Evolutionary conservation across 257 asterid genomes (phyloP), one percentile per base, ranked within the genome.

Genomic region (Rehmannia glutinosa): DNA sequence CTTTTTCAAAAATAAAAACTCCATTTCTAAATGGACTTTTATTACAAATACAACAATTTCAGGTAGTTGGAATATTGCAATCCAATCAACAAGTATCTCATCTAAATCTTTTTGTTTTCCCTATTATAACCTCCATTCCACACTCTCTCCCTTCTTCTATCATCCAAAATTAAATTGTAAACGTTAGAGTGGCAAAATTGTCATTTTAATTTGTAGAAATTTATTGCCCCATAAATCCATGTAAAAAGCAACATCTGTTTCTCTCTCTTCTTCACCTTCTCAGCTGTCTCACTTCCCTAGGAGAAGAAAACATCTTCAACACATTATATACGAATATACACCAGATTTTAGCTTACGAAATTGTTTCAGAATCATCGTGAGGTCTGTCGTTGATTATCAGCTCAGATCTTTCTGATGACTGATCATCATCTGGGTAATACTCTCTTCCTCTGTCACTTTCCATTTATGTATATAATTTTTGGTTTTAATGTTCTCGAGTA

Each of bases 351-450:
- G 1, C 17, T 3, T 28, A 17, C 16, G 35, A 12, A 24, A 51
- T 25, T 15, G 65, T 36, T 45, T 30, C 8, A 25, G 39, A 27
- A 56, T 36, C 51, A 3, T 30, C 38, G 53, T 5, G 15, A 6
- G 41, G 16, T 66, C 8, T 54, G 6, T 46, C 52, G 21, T 30
- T 17, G 52, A 43, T 54, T 16, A 5, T 64, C 72, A 58, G 41
- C 64, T 57, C 74, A 60, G 71, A 69, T 78, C 79, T 73, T 70
- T 69, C 62, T 24, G 49, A 46, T n/a, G n/a, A n/a, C n/a, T n/a
- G n/a, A n/a, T 36, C 55, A 2, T 46, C 62, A 17, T 35, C 68
- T 53, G 17, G 57, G 83, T 78, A 67, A 70, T 59, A 52, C 13
- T 69, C 67, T 69, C 65, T 8, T 39, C 45, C 39, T 11, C 69